Evolutionary conservation across 2,329 filamentous ascomycete species (phyloP).

Genomic region (Phaeosphaeria sp.): DNA sequence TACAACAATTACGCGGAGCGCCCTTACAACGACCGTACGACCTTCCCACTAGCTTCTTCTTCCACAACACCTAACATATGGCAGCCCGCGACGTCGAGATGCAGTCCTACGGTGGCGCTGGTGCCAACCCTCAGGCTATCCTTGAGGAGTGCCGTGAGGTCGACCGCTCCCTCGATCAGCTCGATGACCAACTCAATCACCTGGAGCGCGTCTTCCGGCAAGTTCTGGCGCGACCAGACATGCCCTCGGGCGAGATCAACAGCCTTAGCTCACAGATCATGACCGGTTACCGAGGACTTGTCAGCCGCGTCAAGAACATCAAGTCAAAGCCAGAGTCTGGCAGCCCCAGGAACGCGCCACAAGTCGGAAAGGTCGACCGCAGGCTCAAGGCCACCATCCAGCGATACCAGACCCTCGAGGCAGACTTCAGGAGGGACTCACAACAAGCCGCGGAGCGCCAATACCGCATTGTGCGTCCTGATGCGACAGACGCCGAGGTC

Average conservation of each 20-base stretch:
- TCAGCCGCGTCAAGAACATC: slow-evolving; percentile 78
- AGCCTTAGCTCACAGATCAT: slow-evolving; percentile 79
- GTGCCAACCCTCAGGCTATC: slow-evolving; percentile 71
- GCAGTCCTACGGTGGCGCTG: slow-evolving; percentile 53
- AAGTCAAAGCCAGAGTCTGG: slow-evolving; percentile 82
- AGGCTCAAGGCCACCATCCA: slow-evolving; percentile 82
- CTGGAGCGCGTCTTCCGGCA: slow-evolving; percentile 75
- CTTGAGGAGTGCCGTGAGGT: slow-evolving; percentile 86
- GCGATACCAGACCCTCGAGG: slow-evolving; percentile 81
- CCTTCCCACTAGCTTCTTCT: slow-evolving; percentile 21
- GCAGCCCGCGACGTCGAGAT: slow-evolving; percentile 67
- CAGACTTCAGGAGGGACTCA: slow-evolving; percentile 78
- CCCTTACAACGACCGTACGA: slow-evolving; percentile 42
- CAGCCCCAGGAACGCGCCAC: slow-evolving; percentile 74
- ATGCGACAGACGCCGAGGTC: slow-evolving; percentile 80
- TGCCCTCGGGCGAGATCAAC: slow-evolving; percentile 74
- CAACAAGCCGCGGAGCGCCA: slow-evolving; percentile 87
- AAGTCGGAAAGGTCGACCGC: slow-evolving; percentile 82
- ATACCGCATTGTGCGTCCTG: slow-evolving; percentile 86
- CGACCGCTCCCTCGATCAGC: slow-evolving; percentile 75
- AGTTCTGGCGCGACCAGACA: slow-evolving; percentile 77
- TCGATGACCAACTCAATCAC: slow-evolving; percentile 75
- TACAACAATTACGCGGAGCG: slow-evolving; percentile 62
- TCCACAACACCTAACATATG: slow-evolving; percentile 14
- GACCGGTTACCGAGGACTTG: slow-evolving; percentile 79